phyloP scores from a whole-genome alignment of 2,329 filamentous ascomycete genomes.

The Pleomassaria siparia region DNA sequence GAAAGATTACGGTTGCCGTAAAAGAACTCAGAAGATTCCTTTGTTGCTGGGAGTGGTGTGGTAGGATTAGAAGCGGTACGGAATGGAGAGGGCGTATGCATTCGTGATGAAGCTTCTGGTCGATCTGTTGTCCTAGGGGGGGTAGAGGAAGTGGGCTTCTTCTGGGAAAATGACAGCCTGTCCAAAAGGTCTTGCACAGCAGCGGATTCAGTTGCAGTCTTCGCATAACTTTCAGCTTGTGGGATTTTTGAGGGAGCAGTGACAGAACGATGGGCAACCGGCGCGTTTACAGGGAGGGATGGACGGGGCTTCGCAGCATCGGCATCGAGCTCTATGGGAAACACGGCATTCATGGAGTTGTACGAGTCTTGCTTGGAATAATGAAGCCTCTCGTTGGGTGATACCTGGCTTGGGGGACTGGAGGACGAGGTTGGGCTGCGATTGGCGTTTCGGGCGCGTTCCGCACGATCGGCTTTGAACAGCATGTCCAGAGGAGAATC shows the following conservation, averaged over 20 bases:
- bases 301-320: constrained; percentile 19
- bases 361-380: constrained; percentile 49
- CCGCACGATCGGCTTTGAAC: constrained; percentile 82
- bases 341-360: constrained; percentile 58
- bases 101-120: constrained; percentile 25
- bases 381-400: constrained; percentile 26
- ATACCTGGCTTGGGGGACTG: constrained; percentile 14
- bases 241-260: constrained; percentile 35
- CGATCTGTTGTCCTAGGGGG: constrained; percentile 26
- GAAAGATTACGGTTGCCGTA: constrained; percentile 52
- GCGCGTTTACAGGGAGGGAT: constrained; percentile 25
- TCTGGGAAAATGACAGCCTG: constrained; percentile 40
- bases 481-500: constrained; percentile 86
- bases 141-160: constrained; percentile 23
- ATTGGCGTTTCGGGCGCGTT: constrained; percentile 64
- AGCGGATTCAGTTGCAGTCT: constrained; percentile 47
- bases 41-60: constrained; percentile 30
- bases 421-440: constrained; percentile 36
- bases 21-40: constrained; percentile 33
- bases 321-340: constrained; percentile 67
- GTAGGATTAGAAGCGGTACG: constrained; percentile 37
- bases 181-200: constrained; percentile 49
- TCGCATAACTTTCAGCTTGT: constrained; percentile 20
- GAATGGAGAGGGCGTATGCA: constrained; percentile 42
- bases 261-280: constrained; percentile 28